Evolutionary conservation across 1,284 basidiomycete species (phyloP).

Genomic region (Exobasidium cylindrosporum): DNA sequence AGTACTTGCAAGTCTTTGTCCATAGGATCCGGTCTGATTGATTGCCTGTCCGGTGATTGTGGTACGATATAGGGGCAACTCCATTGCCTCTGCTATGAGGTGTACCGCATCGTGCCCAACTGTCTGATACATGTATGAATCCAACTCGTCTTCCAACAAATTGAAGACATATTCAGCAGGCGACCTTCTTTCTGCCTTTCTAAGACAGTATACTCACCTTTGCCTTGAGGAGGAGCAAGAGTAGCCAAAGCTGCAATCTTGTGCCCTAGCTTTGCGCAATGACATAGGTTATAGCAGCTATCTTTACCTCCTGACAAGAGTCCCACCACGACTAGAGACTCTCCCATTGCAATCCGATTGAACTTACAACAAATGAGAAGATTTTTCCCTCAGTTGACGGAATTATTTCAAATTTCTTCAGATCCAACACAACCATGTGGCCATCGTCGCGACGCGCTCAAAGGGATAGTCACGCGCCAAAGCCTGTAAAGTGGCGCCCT

Average conservation of each 20-base stretch:
- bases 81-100: conserved; percentile 77
- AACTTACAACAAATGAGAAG: no score
- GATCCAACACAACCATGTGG: no score
- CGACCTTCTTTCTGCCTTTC: conserved; percentile 1
- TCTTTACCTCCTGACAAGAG: conserved; percentile 97
- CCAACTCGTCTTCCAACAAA: conserved; percentile 76
- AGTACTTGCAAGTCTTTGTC: conserved; percentile 56
- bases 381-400: no score
- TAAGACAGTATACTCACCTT: conserved; percentile 1
- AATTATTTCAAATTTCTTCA: no score
- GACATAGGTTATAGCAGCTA: conserved; percentile 90
- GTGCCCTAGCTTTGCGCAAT: conserved; percentile 83
- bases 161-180: background rate
- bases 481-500: no score
- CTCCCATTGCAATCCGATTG: background rate
- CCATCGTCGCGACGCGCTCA: no score
- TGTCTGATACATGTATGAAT: conserved; percentile 98
- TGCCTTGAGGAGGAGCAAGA: conserved; percentile 13
- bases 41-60: conserved; percentile 78
- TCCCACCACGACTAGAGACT: conserved; percentile 83
- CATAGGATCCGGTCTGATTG: conserved; percentile 81
- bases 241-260: conserved; percentile 67
- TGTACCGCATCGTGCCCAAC: conserved; percentile 93
- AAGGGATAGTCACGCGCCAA: no score
- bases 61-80: conserved; percentile 77